Base-by-base conservation (phyloP, 2,329 filamentous ascomycete genomes). In the Talaromyces islandicus region DNA sequence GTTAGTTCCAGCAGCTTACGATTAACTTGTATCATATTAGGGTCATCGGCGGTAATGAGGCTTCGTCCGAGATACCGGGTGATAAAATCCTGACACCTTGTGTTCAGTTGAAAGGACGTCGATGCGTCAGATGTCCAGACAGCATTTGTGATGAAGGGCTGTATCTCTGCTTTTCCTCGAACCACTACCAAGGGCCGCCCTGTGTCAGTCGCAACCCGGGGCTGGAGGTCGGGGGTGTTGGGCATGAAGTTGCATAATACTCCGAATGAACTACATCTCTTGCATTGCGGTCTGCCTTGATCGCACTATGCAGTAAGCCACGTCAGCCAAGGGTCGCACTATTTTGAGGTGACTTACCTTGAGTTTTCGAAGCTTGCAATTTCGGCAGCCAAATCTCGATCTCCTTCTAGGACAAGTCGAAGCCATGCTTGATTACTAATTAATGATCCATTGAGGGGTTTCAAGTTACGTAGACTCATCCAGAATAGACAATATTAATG, bases 341-440 rank as follows among this genome's bases (percentile, higher is more conserved):
- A 3, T 48, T 7, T 14, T 4, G 43, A 50, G 43, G 12, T 12
- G 17, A 61, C 68, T 2, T 25, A 80, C 80, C 72, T 81, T 82
- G 58, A 82, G 62, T 63, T 80, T 80, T 61, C 80, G 66, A 4
- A 82, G 73, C 66, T 82, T 82, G 69, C 80, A 83, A 64, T 82
- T 82, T 11, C 77, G 75, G 57, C 80, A 83, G 35, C 80, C 80
- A 61, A 70, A 73, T 67, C 78, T 74, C 17, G 79, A 81, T 60
- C 78, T 75, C 25, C 17, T 52, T 9, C 48, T 3, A 0, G 12
- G 43, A 10, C 48, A 27, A n/a, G 48, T 52, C 14, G 48, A 25
- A 12, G 48, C 48, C 48, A 52, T 52, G 11, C 27, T 51, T 14
- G 24, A 10, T 2, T 51, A 19, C 25, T 25, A n/a, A 1, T 19